Base-by-base conservation (phyloP, 495 filamentous ascomycete species). In the Ascodesmis nigricans region DNA sequence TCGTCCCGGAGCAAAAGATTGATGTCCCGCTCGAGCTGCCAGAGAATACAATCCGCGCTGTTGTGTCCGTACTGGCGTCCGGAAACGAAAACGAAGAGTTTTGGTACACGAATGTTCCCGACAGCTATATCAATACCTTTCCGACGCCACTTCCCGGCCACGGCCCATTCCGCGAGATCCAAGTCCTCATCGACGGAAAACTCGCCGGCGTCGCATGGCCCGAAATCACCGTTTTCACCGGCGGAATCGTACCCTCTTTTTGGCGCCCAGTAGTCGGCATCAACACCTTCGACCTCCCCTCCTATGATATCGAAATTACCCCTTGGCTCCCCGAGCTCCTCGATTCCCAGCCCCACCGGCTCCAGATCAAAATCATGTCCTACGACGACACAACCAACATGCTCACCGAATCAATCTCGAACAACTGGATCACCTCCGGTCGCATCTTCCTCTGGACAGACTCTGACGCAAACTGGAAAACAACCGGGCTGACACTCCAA, bases 231-330 rank as follows among this genome's bases (percentile, higher is more conserved):
- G 78, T 91, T 22, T 92, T 91, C 43, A 90, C 81, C 3, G 81
- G 82, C 3, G 82, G 82, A 2, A 67, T 92, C 1, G 73, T 71
- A 1, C 82, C 82, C 1, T 70, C 69, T 0, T 63, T 90, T 20
- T 90, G 82, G 72, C 61, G 77, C 0, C 82, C 82, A 1, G 72
- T 91, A 41, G 79, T 79, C 8, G 79, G 81, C 1, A 78, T 82
- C 29, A 73, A 84, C 34, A 68, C 78, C 1, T 91, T 80, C 49
- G 81, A 91, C 47, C 58, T 91, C 8, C 63, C 70, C 5, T 70
- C 80, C 35, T 71, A 79, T 37, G 76, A 87, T 46, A 78, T 91
- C 40, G 82, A 91, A 47, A 73, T 90, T 27, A 75, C 78, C 2
- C 75, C 79, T 0, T 87, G 69, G 47, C 53, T 91, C 0, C 68